Percentiles rank a stretch among this genome's conserved stretches.
phyloP scores from a whole-genome alignment of 2,329 filamentous ascomycete genomes.

The Phialemoniopsis sp. region DNA sequence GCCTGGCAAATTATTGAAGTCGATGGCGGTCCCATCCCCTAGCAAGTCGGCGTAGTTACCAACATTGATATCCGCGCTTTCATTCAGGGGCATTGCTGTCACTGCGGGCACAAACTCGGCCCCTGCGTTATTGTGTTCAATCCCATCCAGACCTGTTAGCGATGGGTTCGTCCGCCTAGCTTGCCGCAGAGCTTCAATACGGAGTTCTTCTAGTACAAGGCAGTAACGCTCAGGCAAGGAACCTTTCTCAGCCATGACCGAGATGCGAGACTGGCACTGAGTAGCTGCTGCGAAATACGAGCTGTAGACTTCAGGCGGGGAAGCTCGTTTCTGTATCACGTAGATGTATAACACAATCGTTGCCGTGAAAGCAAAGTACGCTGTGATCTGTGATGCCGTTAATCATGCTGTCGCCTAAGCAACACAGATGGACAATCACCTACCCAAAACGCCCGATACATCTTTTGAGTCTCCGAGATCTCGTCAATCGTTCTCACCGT shows the following conservation, averaged over 20 bases:
- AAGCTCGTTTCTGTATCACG: constrained; percentile 29
- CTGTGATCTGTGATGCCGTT: constrained; percentile 21
- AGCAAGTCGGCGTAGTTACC: too few species aligned
- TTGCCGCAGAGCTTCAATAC: too few species aligned
- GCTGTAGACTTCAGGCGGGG: constrained; percentile 18
- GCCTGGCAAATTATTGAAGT: too few species aligned
- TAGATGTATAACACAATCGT: constrained; percentile 39
- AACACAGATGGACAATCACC: constrained; percentile 1
- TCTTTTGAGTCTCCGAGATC: constrained; percentile 24
- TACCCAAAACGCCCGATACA: constrained; percentile 37
- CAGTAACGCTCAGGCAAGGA: constrained; percentile 34
- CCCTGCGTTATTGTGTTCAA: too few species aligned
- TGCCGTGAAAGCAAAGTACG: constrained; percentile 40
- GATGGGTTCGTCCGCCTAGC: too few species aligned
- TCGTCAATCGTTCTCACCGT: constrained; percentile 32
- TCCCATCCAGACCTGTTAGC: too few species aligned
- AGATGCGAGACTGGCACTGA: constrained; percentile 33
- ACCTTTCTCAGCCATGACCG: constrained; percentile 26
- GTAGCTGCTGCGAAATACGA: constrained; percentile 28
- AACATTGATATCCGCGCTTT: too few species aligned
- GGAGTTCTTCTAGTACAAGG: background rate
- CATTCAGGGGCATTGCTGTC: background rate
- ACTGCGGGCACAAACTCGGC: too few species aligned
- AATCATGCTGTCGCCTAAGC: background rate
- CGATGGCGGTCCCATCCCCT: too few species aligned